Evolutionary conservation across 352 stramenopile species (phyloP), one percentile per base, ranked within the genome.

Genomic region (Phytophthora podocarpi): DNA sequence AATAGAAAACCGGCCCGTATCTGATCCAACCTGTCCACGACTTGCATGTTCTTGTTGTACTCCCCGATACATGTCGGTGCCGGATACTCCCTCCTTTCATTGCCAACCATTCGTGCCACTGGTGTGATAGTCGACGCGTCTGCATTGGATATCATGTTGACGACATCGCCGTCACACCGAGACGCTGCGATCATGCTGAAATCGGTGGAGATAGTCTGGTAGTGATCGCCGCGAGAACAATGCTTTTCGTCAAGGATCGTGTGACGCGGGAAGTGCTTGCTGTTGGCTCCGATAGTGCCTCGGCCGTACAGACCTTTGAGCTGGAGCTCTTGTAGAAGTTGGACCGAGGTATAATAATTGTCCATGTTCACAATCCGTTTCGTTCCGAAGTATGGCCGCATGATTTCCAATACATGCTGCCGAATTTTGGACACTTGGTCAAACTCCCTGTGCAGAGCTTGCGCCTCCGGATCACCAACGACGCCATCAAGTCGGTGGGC

Each of bases 21-120:
- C 18, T 50, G 34, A 30, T 50, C 54, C 15, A 63, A 24, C 5
- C 43, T 35, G 18, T 80, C 59, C 0, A 80, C 67, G 0, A 59
- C 72, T 23, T 77, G 59, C 67, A 80, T 80, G 32, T 70, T 7
- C 11, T 55, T 2, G 31, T 74, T 77, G 49, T 72, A 77, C 13
- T 67, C 21, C n/a, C 56, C 60, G 4, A 74, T 39, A 32, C 47
- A 63, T 27, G 20, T 63, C 4, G 62, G 62, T 10, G 58, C 59
- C 31, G n/a, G n/a, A n/a, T n/a, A n/a, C n/a, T n/a, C n/a, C n/a
- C n/a, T n/a, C n/a, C n/a, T n/a, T n/a, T n/a, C n/a, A n/a, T n/a
- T n/a, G 39, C 47, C 41, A 74, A 74, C 26, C 20, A 1, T 23
- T 48, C 31, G 1, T 26, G 31, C 21, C 53, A 26, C 5, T 47